Evolutionary conservation across 192 early-diverging fungal species (phyloP).

Genomic region (Linderina pennispora): DNA sequence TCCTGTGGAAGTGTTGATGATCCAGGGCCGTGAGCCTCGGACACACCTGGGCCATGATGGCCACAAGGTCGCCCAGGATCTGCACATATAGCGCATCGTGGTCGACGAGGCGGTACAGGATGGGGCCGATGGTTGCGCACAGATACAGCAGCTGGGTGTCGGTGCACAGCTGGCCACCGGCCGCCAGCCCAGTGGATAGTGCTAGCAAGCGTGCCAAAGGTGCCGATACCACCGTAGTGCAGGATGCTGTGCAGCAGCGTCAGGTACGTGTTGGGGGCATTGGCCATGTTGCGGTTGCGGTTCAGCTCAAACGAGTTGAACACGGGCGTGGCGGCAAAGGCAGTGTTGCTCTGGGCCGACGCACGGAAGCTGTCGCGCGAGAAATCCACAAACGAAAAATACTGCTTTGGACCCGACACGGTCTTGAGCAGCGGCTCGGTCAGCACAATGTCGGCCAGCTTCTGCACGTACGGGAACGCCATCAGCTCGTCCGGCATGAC

Average conservation of each 20-base stretch:
- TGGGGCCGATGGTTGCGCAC: constrained; percentile 63
- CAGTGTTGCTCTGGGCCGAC: constrained; percentile 46
- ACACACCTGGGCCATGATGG: constrained; percentile 35
- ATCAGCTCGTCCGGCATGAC: constrained; percentile 44
- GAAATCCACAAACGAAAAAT: constrained; percentile 46
- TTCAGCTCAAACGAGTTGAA: constrained; percentile 57
- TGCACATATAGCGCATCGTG: constrained; percentile 32
- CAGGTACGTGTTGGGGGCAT: constrained; percentile 64
- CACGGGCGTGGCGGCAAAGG: constrained; percentile 52
- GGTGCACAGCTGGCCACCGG: constrained; percentile 46
- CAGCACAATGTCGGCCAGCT: constrained; percentile 54
- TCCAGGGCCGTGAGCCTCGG: constrained; percentile 15
- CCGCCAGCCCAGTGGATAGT: constrained; percentile 31
- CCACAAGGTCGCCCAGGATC: constrained; percentile 34
- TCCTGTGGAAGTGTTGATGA: constrained; percentile 23
- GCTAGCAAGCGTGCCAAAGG: constrained; percentile 43
- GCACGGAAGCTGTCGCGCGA: constrained; percentile 18
- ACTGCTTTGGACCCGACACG: constrained; percentile 43
- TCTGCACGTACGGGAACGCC: constrained; percentile 47
- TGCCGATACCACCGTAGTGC: constrained; percentile 67
- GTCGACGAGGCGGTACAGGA: constrained; percentile 61
- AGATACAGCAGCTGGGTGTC: constrained; percentile 70
- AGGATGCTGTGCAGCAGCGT: constrained; percentile 66
- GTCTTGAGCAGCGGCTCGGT: constrained; percentile 55
- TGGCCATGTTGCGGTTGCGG: constrained; percentile 52